Percentiles rank a stretch among this genome's conserved stretches.
phyloP scores from a whole-genome alignment of 179 eudicot species.

The Silene vulgaris region DNA sequence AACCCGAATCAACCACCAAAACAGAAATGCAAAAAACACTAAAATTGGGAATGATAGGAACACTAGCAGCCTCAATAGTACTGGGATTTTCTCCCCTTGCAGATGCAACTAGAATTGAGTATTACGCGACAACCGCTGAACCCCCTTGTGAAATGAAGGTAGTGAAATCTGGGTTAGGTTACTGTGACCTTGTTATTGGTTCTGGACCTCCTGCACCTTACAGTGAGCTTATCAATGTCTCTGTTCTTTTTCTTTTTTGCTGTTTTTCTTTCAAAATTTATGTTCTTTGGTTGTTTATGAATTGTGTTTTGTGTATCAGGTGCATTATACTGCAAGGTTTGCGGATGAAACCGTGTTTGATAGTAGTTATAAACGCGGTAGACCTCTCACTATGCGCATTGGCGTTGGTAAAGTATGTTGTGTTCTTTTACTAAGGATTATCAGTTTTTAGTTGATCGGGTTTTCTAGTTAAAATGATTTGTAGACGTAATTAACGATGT shows the following conservation, averaged over 20 bases:
- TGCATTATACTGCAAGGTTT: constrained; percentile 89
- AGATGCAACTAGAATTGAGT: constrained; percentile 70
- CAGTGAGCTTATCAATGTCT: constrained; percentile 68
- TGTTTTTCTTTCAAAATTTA: not conserved
- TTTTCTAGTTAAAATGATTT: not conserved
- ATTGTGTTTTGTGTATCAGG: constrained; percentile 34
- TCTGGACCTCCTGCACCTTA: constrained; percentile 61
- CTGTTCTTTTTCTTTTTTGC: not conserved
- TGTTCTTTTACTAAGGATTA: not conserved
- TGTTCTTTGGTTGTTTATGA: not conserved
- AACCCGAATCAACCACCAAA: not conserved
- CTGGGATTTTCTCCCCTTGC: constrained; percentile 49
- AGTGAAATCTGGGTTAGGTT: constrained; percentile 74
- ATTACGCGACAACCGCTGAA: constrained; percentile 74
- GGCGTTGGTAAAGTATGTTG: constrained; percentile 74
- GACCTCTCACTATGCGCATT: constrained; percentile 83
- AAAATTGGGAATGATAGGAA: constrained; percentile 24
- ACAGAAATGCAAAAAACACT: not conserved
- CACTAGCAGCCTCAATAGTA: constrained; percentile 46
- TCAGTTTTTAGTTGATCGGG: not conserved
- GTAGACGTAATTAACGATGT: not conserved
- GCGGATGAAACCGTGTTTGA: constrained; percentile 79
- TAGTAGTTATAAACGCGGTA: constrained; percentile 85
- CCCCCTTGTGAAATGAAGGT: constrained; percentile 70
- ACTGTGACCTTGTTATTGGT: constrained; percentile 65